phyloP scores from a whole-genome alignment of 1,284 basidiomycete genomes.

The Leccinum cinnamomeum region DNA sequence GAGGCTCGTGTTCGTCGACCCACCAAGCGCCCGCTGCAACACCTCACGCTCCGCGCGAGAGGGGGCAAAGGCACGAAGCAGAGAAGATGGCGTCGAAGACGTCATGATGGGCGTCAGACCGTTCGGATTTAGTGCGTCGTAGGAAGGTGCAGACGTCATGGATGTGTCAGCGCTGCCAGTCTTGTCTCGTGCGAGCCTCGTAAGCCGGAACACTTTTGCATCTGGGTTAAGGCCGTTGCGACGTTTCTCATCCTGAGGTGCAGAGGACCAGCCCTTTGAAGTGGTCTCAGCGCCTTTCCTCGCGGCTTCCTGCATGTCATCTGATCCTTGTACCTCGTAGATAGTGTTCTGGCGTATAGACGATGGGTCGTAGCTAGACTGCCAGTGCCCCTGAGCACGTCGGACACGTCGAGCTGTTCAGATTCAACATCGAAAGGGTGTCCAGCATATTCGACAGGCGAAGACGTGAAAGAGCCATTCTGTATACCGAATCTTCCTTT shows the following conservation, averaged over 20 bases:
- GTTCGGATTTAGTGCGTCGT: slow-evolving; percentile 58
- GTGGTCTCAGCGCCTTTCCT: slow-evolving; percentile 18
- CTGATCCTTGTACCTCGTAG: slow-evolving; percentile 36
- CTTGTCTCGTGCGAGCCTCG: slow-evolving; percentile 33
- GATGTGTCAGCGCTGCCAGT: slow-evolving; percentile 15
- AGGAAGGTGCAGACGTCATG: slow-evolving; percentile 25
- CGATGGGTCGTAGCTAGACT: slow-evolving; percentile 37
- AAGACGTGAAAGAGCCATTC: slow-evolving; percentile 32
- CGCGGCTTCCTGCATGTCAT: slow-evolving; percentile 12
- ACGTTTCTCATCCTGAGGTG: slow-evolving; percentile 42
- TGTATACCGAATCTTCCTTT: slow-evolving; percentile 27
- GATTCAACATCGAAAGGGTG: slow-evolving; percentile 23
- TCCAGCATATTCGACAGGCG: slow-evolving; percentile 37
- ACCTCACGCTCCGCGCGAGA: slow-evolving; percentile 80
- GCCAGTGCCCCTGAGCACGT: slow-evolving; percentile 33
- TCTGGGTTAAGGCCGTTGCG: slow-evolving; percentile 78
- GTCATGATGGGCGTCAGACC: slow-evolving; percentile 43
- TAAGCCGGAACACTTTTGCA: slow-evolving; percentile 76
- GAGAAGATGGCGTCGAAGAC: slow-evolving; percentile 45
- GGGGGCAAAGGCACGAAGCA: slow-evolving; percentile 78
- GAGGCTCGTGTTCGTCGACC: slow-evolving; percentile 67
- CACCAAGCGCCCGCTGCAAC: slow-evolving; percentile 66
- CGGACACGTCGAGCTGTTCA: slow-evolving; percentile 42
- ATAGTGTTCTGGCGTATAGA: slow-evolving; percentile 38
- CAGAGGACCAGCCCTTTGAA: slow-evolving; percentile 54